Evolutionary conservation across 2,329 filamentous ascomycete species (phyloP), one percentile per base, ranked within the genome.

Genomic region (Colletotrichum higginsianum): DNA sequence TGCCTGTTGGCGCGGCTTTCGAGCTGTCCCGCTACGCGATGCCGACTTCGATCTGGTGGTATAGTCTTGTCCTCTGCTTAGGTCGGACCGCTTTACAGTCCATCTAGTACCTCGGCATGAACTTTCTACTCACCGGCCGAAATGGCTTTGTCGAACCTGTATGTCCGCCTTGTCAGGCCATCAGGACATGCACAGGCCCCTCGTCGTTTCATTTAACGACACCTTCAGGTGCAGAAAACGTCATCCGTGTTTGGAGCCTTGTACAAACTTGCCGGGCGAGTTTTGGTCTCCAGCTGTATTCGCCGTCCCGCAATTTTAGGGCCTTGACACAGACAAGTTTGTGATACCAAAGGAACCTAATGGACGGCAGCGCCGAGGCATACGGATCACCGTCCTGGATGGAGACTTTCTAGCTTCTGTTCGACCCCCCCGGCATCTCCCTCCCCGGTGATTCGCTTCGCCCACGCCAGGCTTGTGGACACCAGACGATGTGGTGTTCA

Each of bases 1-100:
- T 46, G 21, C 55, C 57, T 60, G 49, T 72, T 66, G 61, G 66
- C 49, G 55, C 49, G 66, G 70, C 55, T 16, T 66, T 56, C 3
- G 23, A 23, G n/a, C 61, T 44, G 42, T 56, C 58, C 68, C 65
- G 65, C 52, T 44, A 8, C 42, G 26, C 65, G 52, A 71, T 71
- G 3, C 46, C 52, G n/a, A 52, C 26, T 53, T 62, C 38, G 58
- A 68, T 30, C 38, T 46, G 44, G 64, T 23, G 23, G 12, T 21
- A 21, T n/a, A 49, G 4, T 61, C 50, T 47, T 30, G 38, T 23
- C 47, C 52, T 53, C 26, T 60, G 58, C 47, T 30, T 30, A 58
- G 30, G 60, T 49, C 15, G 55, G 52, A 6, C 46, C 57, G 21
- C 47, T 60, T 60, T 55, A 53, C 49, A 49, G 47, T 68, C 18